A percentile compares a stretch with the other conserved stretches of the same genome.
Evolutionary conservation across 495 filamentous ascomycete genomes (phyloP).

Genomic region (Lepidopterella palustris): DNA sequence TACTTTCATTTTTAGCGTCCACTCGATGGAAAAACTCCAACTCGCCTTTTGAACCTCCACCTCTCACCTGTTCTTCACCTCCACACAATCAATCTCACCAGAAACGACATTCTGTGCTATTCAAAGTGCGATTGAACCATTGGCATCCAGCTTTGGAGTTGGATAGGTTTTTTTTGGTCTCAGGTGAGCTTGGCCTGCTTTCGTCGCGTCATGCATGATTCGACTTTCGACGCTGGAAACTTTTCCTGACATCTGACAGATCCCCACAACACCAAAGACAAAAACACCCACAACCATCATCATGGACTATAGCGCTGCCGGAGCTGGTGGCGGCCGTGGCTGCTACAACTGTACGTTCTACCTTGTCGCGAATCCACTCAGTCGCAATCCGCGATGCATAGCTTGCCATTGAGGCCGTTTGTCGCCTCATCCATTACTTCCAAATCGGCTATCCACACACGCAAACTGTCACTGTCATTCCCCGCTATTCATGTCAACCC

Average conservation of each 20-base stretch:
- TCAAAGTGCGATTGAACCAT: background rate
- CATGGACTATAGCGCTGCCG: conserved; percentile 40
- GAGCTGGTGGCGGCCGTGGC: conserved; percentile 46
- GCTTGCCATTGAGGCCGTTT: background rate
- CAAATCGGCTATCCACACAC: conserved; percentile 11
- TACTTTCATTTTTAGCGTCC: background rate
- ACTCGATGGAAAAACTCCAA: background rate
- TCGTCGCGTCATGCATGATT: background rate
- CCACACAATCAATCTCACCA: background rate
- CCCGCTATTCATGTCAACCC: too few relatives aligned
- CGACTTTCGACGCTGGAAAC: background rate
- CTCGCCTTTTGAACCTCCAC: background rate
- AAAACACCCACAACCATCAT: conserved; percentile 27
- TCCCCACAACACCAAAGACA: conserved; percentile 23
- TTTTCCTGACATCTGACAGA: background rate
- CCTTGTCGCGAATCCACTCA: conserved; percentile 1
- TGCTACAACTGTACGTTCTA: conserved; percentile 75
- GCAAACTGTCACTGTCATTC: too few relatives aligned
- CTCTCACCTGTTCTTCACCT: conserved; percentile 2
- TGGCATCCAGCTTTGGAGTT: background rate
- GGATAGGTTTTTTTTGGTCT: background rate
- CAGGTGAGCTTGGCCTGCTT: conserved; percentile 7
- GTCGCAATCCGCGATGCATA: background rate
- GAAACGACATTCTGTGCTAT: background rate
- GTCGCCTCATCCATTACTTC: conserved; percentile 2